A percentile compares a stretch with the other conserved stretches of the same genome.
Conservation (phyloP, 2,329 filamentous ascomycete species). For the Colletotrichum simmondsii region DNA sequence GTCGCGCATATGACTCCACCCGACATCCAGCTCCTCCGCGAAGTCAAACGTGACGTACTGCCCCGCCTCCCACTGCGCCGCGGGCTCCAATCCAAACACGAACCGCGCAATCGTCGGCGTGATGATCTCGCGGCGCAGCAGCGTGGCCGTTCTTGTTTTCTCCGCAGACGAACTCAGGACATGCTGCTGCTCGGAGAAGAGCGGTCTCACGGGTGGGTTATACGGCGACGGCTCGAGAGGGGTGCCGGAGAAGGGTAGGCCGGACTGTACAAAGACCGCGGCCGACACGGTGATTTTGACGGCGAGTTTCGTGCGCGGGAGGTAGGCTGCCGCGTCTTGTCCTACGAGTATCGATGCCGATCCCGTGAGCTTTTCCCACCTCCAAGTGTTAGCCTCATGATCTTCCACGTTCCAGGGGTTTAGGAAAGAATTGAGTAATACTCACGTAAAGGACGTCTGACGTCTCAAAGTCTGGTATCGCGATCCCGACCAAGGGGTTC, state of each 20-base stretch:
- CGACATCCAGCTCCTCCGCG: constrained; percentile 72
- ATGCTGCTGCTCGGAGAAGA: constrained; percentile 63
- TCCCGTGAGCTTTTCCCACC: constrained; percentile 65
- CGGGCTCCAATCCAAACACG: constrained; percentile 52
- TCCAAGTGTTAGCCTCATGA: not conserved
- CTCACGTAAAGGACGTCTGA: constrained; percentile 75
- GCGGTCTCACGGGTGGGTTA: constrained; percentile 77
- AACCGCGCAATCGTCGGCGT: constrained; percentile 77
- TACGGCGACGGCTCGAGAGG: constrained; percentile 76
- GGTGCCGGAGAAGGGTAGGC: constrained; percentile 75
- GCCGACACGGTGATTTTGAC: constrained; percentile 73
- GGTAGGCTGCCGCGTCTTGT: constrained; percentile 66
- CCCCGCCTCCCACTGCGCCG: constrained; percentile 69
- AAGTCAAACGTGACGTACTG: constrained; percentile 86
- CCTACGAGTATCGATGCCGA: constrained; percentile 74
- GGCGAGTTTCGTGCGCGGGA: constrained; percentile 78
- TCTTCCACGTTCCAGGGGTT: too few relatives aligned
- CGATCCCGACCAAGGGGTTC: constrained; percentile 75
- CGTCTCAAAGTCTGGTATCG: constrained; percentile 78
- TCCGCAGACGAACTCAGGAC: not conserved
- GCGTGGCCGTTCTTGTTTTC: constrained; percentile 54
- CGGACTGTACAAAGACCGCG: constrained; percentile 70
- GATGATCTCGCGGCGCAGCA: constrained; percentile 69
- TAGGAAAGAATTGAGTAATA: not conserved
- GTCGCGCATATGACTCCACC: constrained; percentile 87